These are phyloP conservation scores for Penicillium steckii DNA, from an alignment of 495 filamentous ascomycete species.

Conservation along the genomic window DNA sequence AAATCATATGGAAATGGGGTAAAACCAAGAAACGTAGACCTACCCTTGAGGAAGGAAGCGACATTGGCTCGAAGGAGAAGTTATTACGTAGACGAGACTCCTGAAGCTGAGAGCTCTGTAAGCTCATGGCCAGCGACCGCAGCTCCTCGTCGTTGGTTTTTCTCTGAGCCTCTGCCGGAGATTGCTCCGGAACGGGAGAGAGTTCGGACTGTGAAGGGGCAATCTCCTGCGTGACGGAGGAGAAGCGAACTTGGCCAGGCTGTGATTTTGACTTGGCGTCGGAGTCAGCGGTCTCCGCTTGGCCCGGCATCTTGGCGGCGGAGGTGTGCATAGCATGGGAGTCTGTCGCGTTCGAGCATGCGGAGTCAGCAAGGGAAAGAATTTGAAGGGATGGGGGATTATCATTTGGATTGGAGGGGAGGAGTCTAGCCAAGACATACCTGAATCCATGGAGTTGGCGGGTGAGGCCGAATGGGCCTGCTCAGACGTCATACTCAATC, in stretches of 20 bases:
- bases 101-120: slow-evolving; percentile 74
- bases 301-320: slow-evolving; percentile 28
- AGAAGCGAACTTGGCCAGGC: slow-evolving; percentile 70
- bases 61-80: slow-evolving; percentile 84
- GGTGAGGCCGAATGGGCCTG: slow-evolving; percentile 29
- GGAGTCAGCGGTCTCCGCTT: slow-evolving; percentile 27
- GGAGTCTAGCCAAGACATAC: slow-evolving; percentile 31
- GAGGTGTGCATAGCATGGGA: slow-evolving; percentile 21
- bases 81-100: slow-evolving; percentile 73
- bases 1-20: no score
- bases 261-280: slow-evolving; percentile 36
- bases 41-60: slow-evolving; percentile 83
- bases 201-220: slow-evolving; percentile 40
- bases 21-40: slow-evolving; percentile 28
- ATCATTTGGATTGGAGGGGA: not conserved
- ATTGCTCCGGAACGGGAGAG: slow-evolving; percentile 30
- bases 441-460: slow-evolving; percentile 28
- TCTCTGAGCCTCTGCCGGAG: slow-evolving; percentile 28
- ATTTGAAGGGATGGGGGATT: not conserved
- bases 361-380: slow-evolving; percentile 15
- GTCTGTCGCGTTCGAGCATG: slow-evolving; percentile 15
- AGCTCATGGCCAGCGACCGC: slow-evolving; percentile 65
- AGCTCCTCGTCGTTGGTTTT: slow-evolving; percentile 55
- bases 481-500: slow-evolving; percentile 47
- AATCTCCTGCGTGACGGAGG: slow-evolving; percentile 76